These are phyloP conservation scores for Tripidium arundinaceum DNA, from an alignment of 202 grass and related monocot species.

Conservation along the genomic window DNA sequence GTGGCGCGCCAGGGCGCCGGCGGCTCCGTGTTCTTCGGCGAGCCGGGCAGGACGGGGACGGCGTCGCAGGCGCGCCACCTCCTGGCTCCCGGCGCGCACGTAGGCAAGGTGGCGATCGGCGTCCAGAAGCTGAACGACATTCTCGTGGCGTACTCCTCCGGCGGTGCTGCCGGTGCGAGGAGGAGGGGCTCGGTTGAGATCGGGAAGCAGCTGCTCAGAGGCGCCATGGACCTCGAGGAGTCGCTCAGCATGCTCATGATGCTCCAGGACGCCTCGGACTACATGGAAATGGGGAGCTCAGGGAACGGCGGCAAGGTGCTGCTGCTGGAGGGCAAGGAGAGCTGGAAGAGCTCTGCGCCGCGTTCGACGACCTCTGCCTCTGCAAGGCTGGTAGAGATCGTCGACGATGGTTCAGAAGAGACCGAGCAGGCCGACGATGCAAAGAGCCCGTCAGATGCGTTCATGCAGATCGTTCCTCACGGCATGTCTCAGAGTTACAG, in stretches of 20 bases:
- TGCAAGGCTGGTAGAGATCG: conserved; percentile 43
- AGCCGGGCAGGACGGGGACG: background rate
- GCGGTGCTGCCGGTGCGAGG: conserved; percentile 18
- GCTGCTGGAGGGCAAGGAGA: conserved; percentile 69
- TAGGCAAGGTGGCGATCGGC: conserved; percentile 48
- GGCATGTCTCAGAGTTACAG: conserved; percentile 20
- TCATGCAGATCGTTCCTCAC: conserved; percentile 46
- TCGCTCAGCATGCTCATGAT: conserved; percentile 84
- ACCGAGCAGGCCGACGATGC: background rate
- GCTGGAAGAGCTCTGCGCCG: conserved; percentile 35
- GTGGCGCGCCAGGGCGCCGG: conserved; percentile 39
- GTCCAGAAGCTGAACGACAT: conserved; percentile 77
- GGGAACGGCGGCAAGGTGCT: conserved; percentile 47
- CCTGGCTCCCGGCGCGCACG: conserved; percentile 32
- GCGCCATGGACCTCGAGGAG: conserved; percentile 80
- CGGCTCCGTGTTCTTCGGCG: background rate
- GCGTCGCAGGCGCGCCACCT: conserved; percentile 22
- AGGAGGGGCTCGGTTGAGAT: conserved; percentile 38
- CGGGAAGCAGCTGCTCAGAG: conserved; percentile 47
- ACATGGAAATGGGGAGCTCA: conserved; percentile 57
- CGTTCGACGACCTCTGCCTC: conserved; percentile 16
- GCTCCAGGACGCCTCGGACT: conserved; percentile 82
- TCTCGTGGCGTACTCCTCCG: conserved; percentile 49
- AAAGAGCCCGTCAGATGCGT: conserved; percentile 28
- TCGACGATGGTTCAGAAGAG: conserved; percentile 37